Percentiles rank a stretch among this genome's conserved stretches.
These are phyloP conservation scores for Cladobotryum mycophilum DNA, from an alignment of 2,329 filamentous ascomycete species.

Conservation along the genomic window DNA sequence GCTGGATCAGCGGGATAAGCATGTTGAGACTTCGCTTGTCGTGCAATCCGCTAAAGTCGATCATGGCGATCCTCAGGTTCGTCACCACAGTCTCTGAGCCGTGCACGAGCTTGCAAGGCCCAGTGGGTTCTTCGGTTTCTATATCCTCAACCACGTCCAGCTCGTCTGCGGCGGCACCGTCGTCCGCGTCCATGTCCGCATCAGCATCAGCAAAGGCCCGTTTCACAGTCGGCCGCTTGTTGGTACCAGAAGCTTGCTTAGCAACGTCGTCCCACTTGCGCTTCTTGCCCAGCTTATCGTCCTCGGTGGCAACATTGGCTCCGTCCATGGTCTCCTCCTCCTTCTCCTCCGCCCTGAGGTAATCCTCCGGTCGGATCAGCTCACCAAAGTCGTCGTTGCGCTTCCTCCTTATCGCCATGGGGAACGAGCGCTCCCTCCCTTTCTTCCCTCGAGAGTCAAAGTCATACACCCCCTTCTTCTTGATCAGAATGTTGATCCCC, in stretches of 20 bases:
- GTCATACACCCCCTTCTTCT: constrained; percentile 86
- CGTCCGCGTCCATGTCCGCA: constrained; percentile 27
- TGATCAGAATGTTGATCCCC: constrained; percentile 83
- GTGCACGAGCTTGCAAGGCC: constrained; percentile 71
- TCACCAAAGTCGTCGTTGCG: constrained; percentile 91
- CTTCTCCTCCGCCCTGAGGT: constrained; percentile 84
- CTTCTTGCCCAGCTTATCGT: constrained; percentile 77
- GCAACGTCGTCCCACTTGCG: constrained; percentile 77
- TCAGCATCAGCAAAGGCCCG: constrained; percentile 40
- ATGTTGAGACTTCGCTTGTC: constrained; percentile 92
- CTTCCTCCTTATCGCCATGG: constrained; percentile 71
- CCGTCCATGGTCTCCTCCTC: constrained; percentile 63
- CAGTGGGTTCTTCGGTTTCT: constrained; percentile 44
- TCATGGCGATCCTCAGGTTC: constrained; percentile 72
- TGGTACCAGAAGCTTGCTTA: constrained; percentile 33
- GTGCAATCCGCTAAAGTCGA: constrained; percentile 89
- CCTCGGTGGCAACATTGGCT: constrained; percentile 31
- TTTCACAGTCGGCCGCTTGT: constrained; percentile 54
- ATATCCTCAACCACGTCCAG: constrained; percentile 53
- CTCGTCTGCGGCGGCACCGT: constrained; percentile 45
- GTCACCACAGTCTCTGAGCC: constrained; percentile 58
- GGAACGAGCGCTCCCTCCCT: constrained; percentile 88
- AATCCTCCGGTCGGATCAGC: constrained; percentile 88
- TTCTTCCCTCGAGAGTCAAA: constrained; percentile 89
- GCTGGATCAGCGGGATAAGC: constrained; percentile 88